Evolutionary conservation across 2,329 filamentous ascomycete genomes (phyloP), one percentile per base, ranked within the genome.

Genomic region (Elsinoe necatrix): DNA sequence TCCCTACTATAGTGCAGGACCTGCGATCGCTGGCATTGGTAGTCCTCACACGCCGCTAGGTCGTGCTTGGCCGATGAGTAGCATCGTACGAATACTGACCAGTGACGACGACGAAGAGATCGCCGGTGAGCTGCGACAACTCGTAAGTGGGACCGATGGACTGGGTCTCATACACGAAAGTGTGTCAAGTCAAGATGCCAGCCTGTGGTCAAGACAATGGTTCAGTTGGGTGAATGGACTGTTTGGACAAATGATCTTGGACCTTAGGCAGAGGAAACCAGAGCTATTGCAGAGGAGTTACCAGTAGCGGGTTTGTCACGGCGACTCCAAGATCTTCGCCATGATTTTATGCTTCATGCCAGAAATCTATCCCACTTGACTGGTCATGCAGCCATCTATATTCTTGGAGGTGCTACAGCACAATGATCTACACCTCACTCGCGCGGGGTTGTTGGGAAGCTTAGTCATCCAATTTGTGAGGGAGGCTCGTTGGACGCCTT

Each of bases 131-230:
- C 59, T 79, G 59, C 64, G 65, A 59, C 67, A 73, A 64, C 70
- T 79, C 56, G 64, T 79, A 23, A 71, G 70, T 57, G 75, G 69
- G 42, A 79, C 76, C 4, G 74, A 71, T 63, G 71, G 74, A 3
- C 63, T 77, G 25, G 77, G 77, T 0, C 61, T 79, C 63, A 74
- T 79, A 18, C 77, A 79, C 59, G 76, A 79, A 66, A 78, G 75
- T 57, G 71, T 79, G 59, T 76, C 76, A 59, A 71, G 68, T n/a
- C 77, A 72, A 61, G 73, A 78, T 59, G 63, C 64, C 29, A 69
- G 62, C 14, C 66, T 73, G 58, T 79, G 72, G 70, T 76, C 75
- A 23, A 69, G 77, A 58, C 75, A 76, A 59, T 79, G 76, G 73
- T 57, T 43, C 54, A 72, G 70, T 70, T 79, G 77, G 77, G 76